Evolutionary conservation across 2,329 filamentous ascomycete species (phyloP).

Genomic region (Ceratocystiopsis sp.): DNA sequence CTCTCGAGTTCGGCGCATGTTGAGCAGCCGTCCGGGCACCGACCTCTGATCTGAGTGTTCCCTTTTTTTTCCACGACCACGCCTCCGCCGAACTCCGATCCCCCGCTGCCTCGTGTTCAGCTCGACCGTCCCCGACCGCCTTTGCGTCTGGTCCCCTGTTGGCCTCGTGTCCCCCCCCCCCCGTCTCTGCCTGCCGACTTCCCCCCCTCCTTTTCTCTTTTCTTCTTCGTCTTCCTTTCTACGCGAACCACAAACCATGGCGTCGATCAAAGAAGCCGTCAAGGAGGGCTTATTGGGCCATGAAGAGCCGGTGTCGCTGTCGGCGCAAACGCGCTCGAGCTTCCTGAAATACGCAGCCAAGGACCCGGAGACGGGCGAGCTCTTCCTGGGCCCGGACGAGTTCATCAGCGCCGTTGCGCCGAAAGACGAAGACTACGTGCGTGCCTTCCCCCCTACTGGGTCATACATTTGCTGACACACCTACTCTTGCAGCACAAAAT

Average conservation of each 20-base stretch:
- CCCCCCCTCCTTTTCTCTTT: background rate
- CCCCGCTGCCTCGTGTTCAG: no score
- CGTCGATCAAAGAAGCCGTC: slow-evolving; percentile 46
- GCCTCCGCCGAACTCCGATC: no score
- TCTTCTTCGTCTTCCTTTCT: background rate
- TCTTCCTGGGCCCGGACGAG: slow-evolving; percentile 66
- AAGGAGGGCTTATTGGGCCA: slow-evolving; percentile 64
- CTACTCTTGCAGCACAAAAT: slow-evolving; percentile 66
- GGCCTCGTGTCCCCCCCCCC: background rate
- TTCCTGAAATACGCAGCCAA: slow-evolving; percentile 64
- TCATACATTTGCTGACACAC: background rate
- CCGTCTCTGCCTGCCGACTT: background rate
- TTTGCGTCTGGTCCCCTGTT: background rate
- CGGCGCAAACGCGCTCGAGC: slow-evolving; percentile 54
- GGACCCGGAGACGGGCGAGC: slow-evolving; percentile 59
- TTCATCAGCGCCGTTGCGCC: slow-evolving; percentile 88
- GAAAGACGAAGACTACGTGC: slow-evolving; percentile 75
- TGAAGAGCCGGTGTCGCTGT: slow-evolving; percentile 42
- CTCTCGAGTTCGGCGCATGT: no score
- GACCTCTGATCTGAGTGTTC: no score
- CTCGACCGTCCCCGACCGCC: background rate
- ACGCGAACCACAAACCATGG: slow-evolving; percentile 18
- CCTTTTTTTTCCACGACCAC: no score
- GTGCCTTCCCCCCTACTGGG: slow-evolving; percentile 17
- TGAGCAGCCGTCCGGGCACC: no score